Evolutionary conservation across 176 grass and related monocot genomes (phyloP).

Genomic region (Bolboschoenus planiculmis): DNA sequence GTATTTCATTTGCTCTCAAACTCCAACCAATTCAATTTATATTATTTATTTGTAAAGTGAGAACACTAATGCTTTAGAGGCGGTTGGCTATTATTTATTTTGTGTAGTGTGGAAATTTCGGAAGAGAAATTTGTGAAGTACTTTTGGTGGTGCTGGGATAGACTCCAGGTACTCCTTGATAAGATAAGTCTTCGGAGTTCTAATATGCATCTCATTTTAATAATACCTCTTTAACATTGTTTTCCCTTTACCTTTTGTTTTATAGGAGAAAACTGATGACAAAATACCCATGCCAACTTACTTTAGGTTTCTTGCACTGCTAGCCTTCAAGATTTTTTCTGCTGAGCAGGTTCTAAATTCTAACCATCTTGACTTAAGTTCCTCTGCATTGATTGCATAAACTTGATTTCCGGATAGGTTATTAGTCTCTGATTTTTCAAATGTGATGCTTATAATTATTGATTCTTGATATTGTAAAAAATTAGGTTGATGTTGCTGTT

Average conservation of each 20-base stretch:
- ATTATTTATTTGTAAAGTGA: not conserved
- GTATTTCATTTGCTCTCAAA: not conserved
- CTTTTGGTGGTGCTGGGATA: constrained; percentile 94
- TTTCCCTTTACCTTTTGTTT: constrained; percentile 26
- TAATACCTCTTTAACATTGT: constrained; percentile 8
- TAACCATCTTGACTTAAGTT: not conserved
- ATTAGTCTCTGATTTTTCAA: not conserved
- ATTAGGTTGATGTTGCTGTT: constrained; percentile 93
- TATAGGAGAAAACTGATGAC: constrained; percentile 87
- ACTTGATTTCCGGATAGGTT: constrained; percentile 14
- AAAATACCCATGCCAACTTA: constrained; percentile 92
- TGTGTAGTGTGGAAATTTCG: constrained; percentile 70
- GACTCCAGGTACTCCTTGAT: constrained; percentile 44
- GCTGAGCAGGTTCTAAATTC: constrained; percentile 53
- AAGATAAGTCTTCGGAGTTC: not conserved
- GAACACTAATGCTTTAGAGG: not conserved
- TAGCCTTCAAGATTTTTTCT: constrained; percentile 94
- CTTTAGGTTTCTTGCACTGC: constrained; percentile 85
- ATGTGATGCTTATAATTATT: not conserved
- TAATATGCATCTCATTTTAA: not conserved
- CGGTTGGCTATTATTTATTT: not conserved
- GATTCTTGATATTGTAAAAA: constrained; percentile 5
- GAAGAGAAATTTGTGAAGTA: constrained; percentile 79
- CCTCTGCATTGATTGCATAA: not conserved
- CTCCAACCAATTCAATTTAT: not conserved